Evolutionary conservation across 192 early-diverging fungal genomes (phyloP), one percentile per base, ranked within the genome.

Genomic region (Coemansia sp.): DNA sequence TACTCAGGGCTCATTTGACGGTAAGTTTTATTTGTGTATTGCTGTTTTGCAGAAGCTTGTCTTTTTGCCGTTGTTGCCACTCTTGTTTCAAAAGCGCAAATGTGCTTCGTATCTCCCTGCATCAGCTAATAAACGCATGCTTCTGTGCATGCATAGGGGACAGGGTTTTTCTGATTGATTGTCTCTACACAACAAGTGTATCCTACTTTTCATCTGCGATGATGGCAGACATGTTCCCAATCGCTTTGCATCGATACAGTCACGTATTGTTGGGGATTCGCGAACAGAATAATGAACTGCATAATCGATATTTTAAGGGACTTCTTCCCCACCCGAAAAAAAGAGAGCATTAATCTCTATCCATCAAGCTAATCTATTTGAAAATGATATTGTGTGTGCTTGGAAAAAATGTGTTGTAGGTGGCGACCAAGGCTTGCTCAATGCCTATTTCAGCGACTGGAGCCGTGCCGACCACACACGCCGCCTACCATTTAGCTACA

Each of bases 371-470:
- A 55, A 34, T 64, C n/a, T n/a, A 45, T 33, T 38, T 22, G n/a
- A 55, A 29, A 36, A 55, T 22, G 38, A 54, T 66, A 2, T 38
- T 38, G 36, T 10, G 36, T 38, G 10, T 7, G 36, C 10, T 10
- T 10, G 36, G n/a, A n/a, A n/a, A n/a, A n/a, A 38, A 38, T 38
- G 10, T 38, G 4, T 50, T 75, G 50, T 80, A 80, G 94, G 95
- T 51, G 94, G 90, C 20, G 96, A 98, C 65, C 96, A 98, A 73
- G 96, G 96, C 2, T 70, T 98, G 14, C 83, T 98, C 18, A 98
- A 98, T 73, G 77, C 74, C 11, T 96, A 89, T 68, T 96, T 96
- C 72, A 70, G 63, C 22, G 77, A 83, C 20, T 98, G 94, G 94
- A 85, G 87, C n/a, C 84, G 73, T 30, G 77, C 77, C 38, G 68